Evolutionary conservation across 2,329 filamentous ascomycete species (phyloP), one percentile per base, ranked within the genome.

Genomic region (Achaetomium macrosporum): DNA sequence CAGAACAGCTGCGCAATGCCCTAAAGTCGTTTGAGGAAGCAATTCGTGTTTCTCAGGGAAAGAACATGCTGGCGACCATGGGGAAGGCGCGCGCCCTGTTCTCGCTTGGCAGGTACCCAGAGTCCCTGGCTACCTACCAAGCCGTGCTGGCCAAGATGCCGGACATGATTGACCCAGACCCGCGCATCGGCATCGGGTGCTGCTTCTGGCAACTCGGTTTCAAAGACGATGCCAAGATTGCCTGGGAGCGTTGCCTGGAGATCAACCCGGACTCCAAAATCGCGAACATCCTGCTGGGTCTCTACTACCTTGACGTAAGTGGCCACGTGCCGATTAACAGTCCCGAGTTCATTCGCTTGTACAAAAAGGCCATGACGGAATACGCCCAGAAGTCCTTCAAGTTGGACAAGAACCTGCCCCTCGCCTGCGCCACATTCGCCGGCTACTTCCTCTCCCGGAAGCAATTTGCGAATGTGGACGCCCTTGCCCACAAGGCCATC

Each of bases 181-280:
- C 93, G 61, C 83, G 95, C 62, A 92, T 99, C 61, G 93, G 93
- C 51, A 92, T 99, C 64, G 93, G 93, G 42, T 93, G 90, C 70
- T 99, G 93, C 74, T 86, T 96, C 68, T 99, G 95, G 93, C 89
- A 96, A 69, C 77, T 99, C 29, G 91, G 91, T 11, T 90, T 89
- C 75, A 96, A 95, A 69, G 89, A 95, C 33, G 90, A 96, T 63
- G 93, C 95, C 8, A 92, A 88, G 66, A 75, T 77, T 44, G 92
- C 93, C 12, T 99, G 93, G 93, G 87, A 95, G 66, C 80, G 93
- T 58, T 84, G 87, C 12, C 72, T 96, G 29, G 88, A 95, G 66
- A 79, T 96, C 65, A 83, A 78, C 63, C 84, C 88, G 0, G 81
- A 90, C 20, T 95, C 90, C 19, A 96, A 95, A 71, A 82, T 90